Evolutionary conservation across 1,284 basidiomycete species (phyloP).

Genomic region (Pterulicium gracile): DNA sequence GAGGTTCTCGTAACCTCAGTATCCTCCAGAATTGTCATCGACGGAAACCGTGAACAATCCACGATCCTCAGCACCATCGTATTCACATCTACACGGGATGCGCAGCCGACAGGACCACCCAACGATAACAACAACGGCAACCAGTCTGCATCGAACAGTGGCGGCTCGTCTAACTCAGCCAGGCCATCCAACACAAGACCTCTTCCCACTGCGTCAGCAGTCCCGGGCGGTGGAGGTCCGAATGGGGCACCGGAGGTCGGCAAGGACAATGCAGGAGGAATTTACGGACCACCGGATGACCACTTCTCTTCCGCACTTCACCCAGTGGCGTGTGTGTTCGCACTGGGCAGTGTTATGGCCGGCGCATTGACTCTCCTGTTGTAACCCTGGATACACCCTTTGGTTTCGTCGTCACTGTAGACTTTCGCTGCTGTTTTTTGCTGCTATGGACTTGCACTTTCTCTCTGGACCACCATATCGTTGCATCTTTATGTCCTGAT

Average conservation of each 20-base stretch:
- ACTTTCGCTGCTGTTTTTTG: no score
- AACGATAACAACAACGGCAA: no score
- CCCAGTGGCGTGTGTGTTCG: not conserved
- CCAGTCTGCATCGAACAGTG: not conserved
- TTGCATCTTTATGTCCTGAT: no score
- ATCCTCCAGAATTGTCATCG: slow-evolving; percentile 22
- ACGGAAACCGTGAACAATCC: slow-evolving; percentile 24
- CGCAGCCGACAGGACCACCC: slow-evolving; percentile 13
- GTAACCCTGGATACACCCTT: no score
- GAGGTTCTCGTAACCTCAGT: slow-evolving; percentile 24
- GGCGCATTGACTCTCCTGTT: not conserved
- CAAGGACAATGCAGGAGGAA: not conserved
- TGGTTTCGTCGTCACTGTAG: no score
- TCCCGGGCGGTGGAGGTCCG: not conserved
- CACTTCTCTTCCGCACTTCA: not conserved
- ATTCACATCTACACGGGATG: slow-evolving; percentile 28
- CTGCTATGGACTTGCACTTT: no score
- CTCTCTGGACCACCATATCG: no score
- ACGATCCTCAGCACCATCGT: slow-evolving; percentile 28
- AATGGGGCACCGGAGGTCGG: not conserved
- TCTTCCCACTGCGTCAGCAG: not conserved
- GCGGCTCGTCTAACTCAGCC: not conserved
- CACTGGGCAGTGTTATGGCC: not conserved
- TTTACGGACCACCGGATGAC: not conserved
- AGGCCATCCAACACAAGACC: not conserved